Evolutionary conservation across 2,329 filamentous ascomycete species (phyloP), one percentile per base, ranked within the genome.

Genomic region (Colletotrichum sansevieriae): DNA sequence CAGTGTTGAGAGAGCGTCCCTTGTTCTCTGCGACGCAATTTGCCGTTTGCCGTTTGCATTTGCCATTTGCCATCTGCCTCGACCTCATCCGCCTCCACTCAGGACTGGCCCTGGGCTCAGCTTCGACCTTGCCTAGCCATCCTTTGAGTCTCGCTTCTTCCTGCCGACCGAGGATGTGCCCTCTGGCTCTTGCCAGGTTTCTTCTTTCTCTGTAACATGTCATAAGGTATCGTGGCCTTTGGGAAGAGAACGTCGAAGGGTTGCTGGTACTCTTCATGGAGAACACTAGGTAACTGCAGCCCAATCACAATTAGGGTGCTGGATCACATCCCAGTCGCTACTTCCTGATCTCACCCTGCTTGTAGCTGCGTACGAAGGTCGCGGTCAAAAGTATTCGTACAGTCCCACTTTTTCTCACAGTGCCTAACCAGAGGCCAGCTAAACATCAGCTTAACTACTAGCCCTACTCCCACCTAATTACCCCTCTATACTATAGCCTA

Each of bases 141-240:
- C 46, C 22, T 44, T 46, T 29, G 22, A 51, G 25, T n/a, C 55
- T 58, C 55, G 55, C 55, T n/a, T 58, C 12, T n/a, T 58, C 55
- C 37, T 58, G 55, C 55, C 55, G 22, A 13, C 13, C 55, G 55
- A 44, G 25, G 8, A 33, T 44, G 54, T 29, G 58, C n/a, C 41
- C 58, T 55, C 47, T 49, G 63, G 58, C n/a, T 29, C 39, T 63
- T 63, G 62, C 41, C 22, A 7, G 29, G 6, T 29, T 29, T 41
- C 55, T 44, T 37, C 12, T 52, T 13, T n/a, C 10, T 10, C 41
- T 51, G 18, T 44, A 7, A 6, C 20, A 15, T 63, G 22, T 29
- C 57, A 25, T 57, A 29, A 29, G 54, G 54, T 15, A 25, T 57
- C 39, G 35, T 22, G 37, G 54, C 20, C 41, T 22, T 29, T 39